A percentile compares a stretch with the other conserved stretches of the same genome.
These are phyloP conservation scores for Mortierella sp. DNA, from an alignment of 371 early-diverging fungal species.

Conservation along the genomic window DNA sequence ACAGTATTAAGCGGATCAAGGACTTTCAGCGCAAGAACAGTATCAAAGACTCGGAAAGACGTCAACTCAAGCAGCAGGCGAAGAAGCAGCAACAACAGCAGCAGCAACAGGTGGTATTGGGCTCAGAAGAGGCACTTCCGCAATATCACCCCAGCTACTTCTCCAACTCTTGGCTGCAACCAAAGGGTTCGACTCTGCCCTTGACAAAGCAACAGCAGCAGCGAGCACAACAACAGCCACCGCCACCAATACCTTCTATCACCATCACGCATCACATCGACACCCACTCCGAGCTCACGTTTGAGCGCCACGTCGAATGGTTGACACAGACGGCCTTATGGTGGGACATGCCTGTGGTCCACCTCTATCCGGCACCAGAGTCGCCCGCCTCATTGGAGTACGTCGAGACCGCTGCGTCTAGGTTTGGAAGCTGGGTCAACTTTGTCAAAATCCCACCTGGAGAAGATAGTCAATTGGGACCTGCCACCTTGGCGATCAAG, in stretches of 20 bases:
- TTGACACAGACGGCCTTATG: slow-evolving; percentile 53
- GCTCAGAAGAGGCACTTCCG: not conserved
- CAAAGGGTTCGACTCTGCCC: not conserved
- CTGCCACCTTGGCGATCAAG: slow-evolving; percentile 16
- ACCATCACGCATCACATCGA: slow-evolving; percentile 46
- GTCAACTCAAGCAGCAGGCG: not conserved
- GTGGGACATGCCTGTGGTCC: slow-evolving; percentile 57
- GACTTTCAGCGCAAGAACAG: slow-evolving; percentile 15
- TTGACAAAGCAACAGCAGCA: slow-evolving; percentile 5
- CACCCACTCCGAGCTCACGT: slow-evolving; percentile 42
- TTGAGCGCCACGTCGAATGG: slow-evolving; percentile 57
- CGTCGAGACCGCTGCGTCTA: slow-evolving; percentile 45
- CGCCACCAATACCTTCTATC: slow-evolving; percentile 27
- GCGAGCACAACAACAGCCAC: not conserved
- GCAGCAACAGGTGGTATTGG: not conserved
- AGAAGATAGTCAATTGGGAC: slow-evolving; percentile 27
- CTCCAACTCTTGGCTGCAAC: slow-evolving; percentile 32
- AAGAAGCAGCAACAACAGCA: slow-evolving; percentile 11
- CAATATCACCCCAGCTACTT: slow-evolving; percentile 17
- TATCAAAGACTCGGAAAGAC: not conserved
- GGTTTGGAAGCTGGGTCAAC: slow-evolving; percentile 54
- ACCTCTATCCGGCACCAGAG: slow-evolving; percentile 42
- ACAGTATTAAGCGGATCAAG: slow-evolving; percentile 10
- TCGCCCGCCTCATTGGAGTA: slow-evolving; percentile 14
- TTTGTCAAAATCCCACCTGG: slow-evolving; percentile 48